A percentile compares a stretch with the other conserved stretches of the same genome.
These are phyloP conservation scores for Eimeria praecox DNA, from an alignment of 169 alveolate genomes.

Conservation along the genomic window DNA sequence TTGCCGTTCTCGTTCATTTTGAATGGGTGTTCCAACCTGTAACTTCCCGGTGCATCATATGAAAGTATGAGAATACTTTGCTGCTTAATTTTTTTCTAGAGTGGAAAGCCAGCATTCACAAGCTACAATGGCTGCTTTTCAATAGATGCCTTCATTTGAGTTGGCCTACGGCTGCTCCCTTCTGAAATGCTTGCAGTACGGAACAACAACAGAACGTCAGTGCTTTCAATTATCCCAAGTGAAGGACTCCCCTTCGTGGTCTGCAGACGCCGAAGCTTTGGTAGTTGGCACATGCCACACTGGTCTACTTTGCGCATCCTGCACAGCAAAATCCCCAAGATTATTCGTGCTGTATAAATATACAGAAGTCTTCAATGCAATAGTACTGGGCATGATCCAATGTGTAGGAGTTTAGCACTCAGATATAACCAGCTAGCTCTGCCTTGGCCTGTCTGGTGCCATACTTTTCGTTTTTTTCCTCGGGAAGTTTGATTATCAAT, in stretches of 20 bases:
- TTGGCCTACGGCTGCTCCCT: slow-evolving; percentile 27
- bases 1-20: background rate
- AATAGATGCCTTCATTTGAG: background rate
- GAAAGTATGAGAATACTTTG: background rate
- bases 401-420: background rate
- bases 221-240: slow-evolving; percentile 27
- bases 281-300: slow-evolving; percentile 53
- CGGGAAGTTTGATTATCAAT: background rate
- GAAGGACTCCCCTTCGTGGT: background rate
- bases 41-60: background rate
- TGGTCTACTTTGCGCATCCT: background rate
- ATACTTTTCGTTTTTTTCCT: background rate
- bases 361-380: background rate
- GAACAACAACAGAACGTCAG: slow-evolving; percentile 39
- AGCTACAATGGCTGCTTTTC: background rate
- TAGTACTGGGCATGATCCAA: background rate
- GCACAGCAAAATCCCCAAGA: background rate
- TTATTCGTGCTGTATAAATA: background rate
- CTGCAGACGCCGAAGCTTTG: slow-evolving; percentile 21
- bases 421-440: background rate
- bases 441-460: background rate
- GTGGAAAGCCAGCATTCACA: background rate
- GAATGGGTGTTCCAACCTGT: background rate
- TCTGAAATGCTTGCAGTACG: slow-evolving; percentile 9
- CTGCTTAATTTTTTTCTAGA: background rate